These are phyloP conservation scores for Inga oerstediana DNA, from an alignment of 306 rosid genomes.

Conservation along the genomic window DNA sequence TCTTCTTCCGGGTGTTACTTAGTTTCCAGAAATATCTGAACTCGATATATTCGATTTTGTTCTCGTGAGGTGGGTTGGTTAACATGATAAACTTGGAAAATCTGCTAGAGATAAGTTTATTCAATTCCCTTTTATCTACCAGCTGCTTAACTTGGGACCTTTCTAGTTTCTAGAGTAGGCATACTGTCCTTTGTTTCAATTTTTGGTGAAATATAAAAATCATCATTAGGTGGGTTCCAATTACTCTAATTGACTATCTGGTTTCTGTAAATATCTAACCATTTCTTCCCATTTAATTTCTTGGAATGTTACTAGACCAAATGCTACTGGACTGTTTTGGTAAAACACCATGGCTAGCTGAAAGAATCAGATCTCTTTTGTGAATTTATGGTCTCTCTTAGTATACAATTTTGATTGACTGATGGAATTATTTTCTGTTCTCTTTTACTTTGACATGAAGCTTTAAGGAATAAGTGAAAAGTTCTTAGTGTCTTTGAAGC, in stretches of 20 bases:
- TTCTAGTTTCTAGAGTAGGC: background rate
- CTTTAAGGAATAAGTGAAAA: conserved; percentile 2
- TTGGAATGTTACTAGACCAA: background rate
- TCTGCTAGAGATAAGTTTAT: background rate
- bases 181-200: background rate
- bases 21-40: background rate
- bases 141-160: background rate
- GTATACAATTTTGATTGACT: conserved; percentile 19
- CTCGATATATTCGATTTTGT: background rate
- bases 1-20: background rate
- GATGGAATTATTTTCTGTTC: conserved; percentile 7
- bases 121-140: background rate
- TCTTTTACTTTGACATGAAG: conserved; percentile 15
- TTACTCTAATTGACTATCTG: background rate
- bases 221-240: background rate
- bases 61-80: background rate
- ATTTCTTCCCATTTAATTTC: background rate
- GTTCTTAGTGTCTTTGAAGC: background rate
- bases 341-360: conserved; percentile 13
- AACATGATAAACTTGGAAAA: background rate
- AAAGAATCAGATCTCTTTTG: background rate
- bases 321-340: conserved; percentile 2
- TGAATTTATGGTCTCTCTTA: conserved; percentile 19
- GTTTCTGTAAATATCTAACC: background rate
- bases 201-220: background rate